Conservation (phyloP, 192 early-diverging fungal species). For the Coemansia sp. region DNA sequence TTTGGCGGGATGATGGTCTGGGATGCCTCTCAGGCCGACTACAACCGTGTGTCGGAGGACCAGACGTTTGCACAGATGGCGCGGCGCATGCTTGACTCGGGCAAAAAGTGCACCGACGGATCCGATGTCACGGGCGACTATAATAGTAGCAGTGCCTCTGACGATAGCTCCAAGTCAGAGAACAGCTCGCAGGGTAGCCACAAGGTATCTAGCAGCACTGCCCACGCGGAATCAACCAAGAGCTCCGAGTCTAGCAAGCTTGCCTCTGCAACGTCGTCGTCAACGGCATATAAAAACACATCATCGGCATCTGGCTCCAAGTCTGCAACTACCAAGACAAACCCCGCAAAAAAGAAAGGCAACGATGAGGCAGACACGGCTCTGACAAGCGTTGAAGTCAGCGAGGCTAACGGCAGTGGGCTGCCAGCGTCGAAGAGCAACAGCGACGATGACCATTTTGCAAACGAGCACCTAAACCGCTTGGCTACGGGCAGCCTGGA, state of each 20-base stretch:
- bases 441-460: neutral
- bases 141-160: neutral
- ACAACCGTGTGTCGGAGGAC: constrained; percentile 29
- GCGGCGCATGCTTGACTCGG: constrained; percentile 32
- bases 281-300: neutral
- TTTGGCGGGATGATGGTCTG: constrained; percentile 76
- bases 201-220: neutral
- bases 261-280: neutral
- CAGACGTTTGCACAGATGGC: constrained; percentile 19
- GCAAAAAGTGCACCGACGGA: constrained; percentile 33
- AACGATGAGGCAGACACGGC: no score
- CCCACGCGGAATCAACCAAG: neutral
- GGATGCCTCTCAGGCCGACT: constrained; percentile 68
- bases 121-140: neutral
- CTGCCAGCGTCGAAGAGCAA: neutral
- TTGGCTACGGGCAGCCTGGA: neutral
- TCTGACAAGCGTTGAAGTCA: no score
- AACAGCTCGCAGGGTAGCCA: neutral
- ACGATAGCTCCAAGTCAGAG: neutral
- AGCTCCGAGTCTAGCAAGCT: neutral
- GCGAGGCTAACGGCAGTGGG: neutral
- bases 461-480: neutral
- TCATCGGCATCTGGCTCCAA: neutral
- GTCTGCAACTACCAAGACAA: neutral
- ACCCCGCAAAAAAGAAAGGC: neutral